phyloP scores from a whole-genome alignment of 2,329 filamentous ascomycete species.

The Cercospora berteroae region DNA sequence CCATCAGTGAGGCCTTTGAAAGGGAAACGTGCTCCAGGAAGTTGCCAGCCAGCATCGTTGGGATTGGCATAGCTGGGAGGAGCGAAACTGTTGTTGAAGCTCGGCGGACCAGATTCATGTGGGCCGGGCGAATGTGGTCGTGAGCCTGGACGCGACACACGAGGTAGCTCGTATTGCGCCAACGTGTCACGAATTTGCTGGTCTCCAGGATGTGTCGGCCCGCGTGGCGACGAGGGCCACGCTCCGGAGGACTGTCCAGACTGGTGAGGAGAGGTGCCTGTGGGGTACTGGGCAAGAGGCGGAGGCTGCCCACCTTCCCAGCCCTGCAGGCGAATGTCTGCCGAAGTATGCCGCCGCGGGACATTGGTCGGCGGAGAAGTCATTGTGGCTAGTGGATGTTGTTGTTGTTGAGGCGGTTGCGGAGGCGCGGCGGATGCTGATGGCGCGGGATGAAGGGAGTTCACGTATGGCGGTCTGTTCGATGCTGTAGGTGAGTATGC shows the following conservation, averaged over 20 bases:
- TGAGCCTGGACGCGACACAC: constrained; percentile 44
- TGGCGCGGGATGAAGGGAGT: constrained; percentile 45
- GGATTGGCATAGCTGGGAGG: constrained; percentile 52
- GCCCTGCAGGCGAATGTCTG: constrained; percentile 74
- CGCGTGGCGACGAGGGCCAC: constrained; percentile 65
- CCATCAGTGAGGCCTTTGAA: constrained; percentile 56
- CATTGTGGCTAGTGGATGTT: constrained; percentile 59
- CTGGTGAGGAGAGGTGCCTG: constrained; percentile 60
- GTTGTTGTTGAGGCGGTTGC: constrained; percentile 56
- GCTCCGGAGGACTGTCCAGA: constrained; percentile 61
- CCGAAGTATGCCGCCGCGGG: constrained; percentile 84
- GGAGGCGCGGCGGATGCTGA: constrained; percentile 58
- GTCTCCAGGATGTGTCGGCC: constrained; percentile 51
- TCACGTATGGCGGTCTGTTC: constrained; percentile 58
- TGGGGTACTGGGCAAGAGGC: constrained; percentile 44
- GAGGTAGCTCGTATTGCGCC: constrained; percentile 63
- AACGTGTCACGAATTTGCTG: constrained; percentile 63
- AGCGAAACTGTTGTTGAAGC: constrained; percentile 50
- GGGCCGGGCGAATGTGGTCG: constrained; percentile 46
- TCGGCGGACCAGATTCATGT: constrained; percentile 45
- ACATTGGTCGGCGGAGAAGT: constrained; percentile 64
- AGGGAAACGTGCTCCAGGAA: constrained; percentile 52
- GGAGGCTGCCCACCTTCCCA: constrained; percentile 72
- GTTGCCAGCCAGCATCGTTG: constrained; percentile 56
- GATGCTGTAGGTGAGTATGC: constrained; percentile 66